A percentile compares a stretch with the other conserved stretches of the same genome.
phyloP scores from a whole-genome alignment of 768 basidiomycete species.

The Cystofilobasidium ferigula region DNA sequence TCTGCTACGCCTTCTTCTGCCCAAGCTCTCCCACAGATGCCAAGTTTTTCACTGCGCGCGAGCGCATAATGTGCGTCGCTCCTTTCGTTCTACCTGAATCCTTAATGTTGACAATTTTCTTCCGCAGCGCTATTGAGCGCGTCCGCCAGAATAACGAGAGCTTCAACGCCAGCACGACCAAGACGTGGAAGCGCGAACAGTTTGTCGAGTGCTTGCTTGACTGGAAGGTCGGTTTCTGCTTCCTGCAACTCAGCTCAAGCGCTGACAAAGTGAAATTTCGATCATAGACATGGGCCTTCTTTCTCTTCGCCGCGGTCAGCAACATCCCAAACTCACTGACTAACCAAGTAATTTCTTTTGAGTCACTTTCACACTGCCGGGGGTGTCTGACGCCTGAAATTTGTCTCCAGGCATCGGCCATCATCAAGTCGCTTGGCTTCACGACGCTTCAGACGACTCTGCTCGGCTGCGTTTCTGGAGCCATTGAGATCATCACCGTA shows the following conservation, averaged over 20 bases:
- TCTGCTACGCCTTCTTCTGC: conserved; percentile 30
- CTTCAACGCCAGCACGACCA: conserved; percentile 24
- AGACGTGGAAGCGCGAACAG: conserved; percentile 31
- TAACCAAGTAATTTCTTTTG: no score
- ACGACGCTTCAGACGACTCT: conserved; percentile 30
- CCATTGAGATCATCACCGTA: conserved; percentile 46
- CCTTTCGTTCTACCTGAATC: not conserved
- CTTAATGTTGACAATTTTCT: not conserved
- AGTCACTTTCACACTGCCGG: not conserved
- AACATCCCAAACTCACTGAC: conserved; percentile 30
- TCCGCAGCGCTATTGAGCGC: conserved; percentile 29
- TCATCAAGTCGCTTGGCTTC: conserved; percentile 31
- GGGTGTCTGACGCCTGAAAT: not conserved
- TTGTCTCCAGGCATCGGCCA: conserved; percentile 26
- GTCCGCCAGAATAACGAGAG: conserved; percentile 21
- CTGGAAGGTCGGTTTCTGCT: conserved; percentile 2
- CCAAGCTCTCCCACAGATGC: conserved; percentile 31
- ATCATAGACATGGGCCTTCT: conserved; percentile 30
- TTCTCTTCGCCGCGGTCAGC: conserved; percentile 28
- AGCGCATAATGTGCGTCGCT: conserved; percentile 26
- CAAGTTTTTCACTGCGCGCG: conserved; percentile 30
- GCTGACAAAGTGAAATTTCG: no score
- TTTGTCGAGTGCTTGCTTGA: conserved; percentile 29
- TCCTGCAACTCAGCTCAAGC: not conserved
- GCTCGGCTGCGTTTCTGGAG: conserved; percentile 31